A percentile compares a stretch with the other conserved stretches of the same genome.
phyloP scores from a whole-genome alignment of 352 stramenopile species.

The Pythium rhizo-oryzae region DNA sequence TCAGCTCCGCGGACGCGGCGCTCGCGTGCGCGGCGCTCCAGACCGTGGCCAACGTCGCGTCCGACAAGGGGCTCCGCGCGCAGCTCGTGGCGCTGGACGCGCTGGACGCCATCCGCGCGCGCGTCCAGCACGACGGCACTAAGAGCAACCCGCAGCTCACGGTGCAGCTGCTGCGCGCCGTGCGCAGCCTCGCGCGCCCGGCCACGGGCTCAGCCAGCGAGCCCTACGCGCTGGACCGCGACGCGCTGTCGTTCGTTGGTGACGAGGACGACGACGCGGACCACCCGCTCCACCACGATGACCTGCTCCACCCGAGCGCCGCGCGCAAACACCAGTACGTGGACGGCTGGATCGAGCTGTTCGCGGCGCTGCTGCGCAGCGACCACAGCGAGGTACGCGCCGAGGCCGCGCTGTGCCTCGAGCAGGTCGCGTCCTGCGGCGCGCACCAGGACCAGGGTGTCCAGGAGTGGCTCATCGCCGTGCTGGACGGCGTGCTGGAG shows the following conservation, averaged over 20 bases:
- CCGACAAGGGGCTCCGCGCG: constrained; percentile 36
- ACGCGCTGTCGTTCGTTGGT: constrained; percentile 64
- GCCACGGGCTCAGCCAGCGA: constrained; percentile 19
- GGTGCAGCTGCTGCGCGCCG: constrained; percentile 51
- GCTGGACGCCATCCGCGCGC: constrained; percentile 45
- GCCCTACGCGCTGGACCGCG: constrained; percentile 40
- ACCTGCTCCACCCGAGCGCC: constrained; percentile 49
- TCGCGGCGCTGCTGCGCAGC: constrained; percentile 61
- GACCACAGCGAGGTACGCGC: constrained; percentile 48
- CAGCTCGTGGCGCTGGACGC: constrained; percentile 43
- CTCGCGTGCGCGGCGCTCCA: constrained; percentile 44
- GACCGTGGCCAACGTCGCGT: constrained; percentile 47
- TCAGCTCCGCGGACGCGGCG: constrained; percentile 34
- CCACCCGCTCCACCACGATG: constrained; percentile 53
- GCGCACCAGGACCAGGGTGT: constrained; percentile 57
- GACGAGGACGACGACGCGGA: constrained; percentile 50
- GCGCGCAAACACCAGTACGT: constrained; percentile 55
- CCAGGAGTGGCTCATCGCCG: constrained; percentile 76
- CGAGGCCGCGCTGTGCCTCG: constrained; percentile 58
- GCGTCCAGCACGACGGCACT: constrained; percentile 32
- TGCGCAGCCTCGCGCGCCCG: constrained; percentile 49
- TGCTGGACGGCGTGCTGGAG: constrained; percentile 67
- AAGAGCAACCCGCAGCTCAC: constrained; percentile 45
- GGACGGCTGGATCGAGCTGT: constrained; percentile 81
- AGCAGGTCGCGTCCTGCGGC: constrained; percentile 50